A percentile compares a stretch with the other conserved stretches of the same genome.
phyloP scores from a whole-genome alignment of 495 filamentous ascomycete species.

The Neurospora africana region DNA sequence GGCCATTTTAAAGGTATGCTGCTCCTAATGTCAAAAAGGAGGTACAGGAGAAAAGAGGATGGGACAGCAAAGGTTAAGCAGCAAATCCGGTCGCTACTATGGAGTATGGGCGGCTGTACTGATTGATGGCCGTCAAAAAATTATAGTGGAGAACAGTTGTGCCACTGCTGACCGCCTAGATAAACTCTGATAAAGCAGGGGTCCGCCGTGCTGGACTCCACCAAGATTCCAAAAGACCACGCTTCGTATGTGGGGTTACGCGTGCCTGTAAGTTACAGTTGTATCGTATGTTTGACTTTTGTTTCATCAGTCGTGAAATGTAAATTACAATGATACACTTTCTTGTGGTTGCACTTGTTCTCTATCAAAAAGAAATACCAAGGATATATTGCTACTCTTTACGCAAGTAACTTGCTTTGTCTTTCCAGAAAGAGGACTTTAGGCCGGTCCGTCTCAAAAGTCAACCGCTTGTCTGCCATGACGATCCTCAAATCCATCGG shows the following conservation, averaged over 20 bases:
- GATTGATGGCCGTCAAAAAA: slow-evolving; percentile 15
- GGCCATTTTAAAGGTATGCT: slow-evolving; percentile 24
- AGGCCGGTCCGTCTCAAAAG: slow-evolving; percentile 14
- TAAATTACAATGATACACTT: background rate
- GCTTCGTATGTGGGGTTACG: background rate
- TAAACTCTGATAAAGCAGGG: slow-evolving; percentile 17
- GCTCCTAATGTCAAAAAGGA: background rate
- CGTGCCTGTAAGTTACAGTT: background rate
- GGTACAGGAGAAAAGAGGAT: background rate
- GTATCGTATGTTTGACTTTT: background rate
- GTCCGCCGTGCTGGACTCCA: slow-evolving; percentile 5
- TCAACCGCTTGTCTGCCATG: slow-evolving; percentile 14
- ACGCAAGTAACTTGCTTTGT: slow-evolving; percentile 9
- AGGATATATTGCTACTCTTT: background rate
- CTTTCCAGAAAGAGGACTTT: slow-evolving; percentile 19
- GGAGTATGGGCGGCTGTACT: background rate
- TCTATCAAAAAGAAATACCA: too few species aligned
- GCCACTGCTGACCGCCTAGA: slow-evolving; percentile 30
- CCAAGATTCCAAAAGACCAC: slow-evolving; percentile 5
- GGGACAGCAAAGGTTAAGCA: background rate
- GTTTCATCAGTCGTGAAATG: background rate
- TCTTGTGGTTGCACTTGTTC: background rate
- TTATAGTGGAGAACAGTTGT: slow-evolving; percentile 21
- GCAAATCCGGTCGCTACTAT: background rate
- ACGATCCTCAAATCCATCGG: slow-evolving; percentile 1